phyloP scores from a whole-genome alignment of 306 rosid species.

The Canavalia gladiata region DNA sequence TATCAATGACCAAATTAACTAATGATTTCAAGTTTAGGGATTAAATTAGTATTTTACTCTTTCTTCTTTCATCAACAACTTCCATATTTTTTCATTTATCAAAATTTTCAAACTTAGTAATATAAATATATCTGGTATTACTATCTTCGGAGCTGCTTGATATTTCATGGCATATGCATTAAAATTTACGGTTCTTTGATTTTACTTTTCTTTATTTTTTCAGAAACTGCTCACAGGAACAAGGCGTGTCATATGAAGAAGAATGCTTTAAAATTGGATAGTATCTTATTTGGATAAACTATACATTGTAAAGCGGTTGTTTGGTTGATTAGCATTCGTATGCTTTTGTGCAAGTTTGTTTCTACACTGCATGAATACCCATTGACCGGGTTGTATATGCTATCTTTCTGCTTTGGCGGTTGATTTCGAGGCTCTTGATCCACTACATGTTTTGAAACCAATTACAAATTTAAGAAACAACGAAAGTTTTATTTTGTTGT shows the following conservation, averaged over 20 bases:
- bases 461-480: constrained; percentile 19
- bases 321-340: constrained; percentile 40
- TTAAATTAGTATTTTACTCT: not conserved
- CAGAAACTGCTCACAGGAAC: constrained; percentile 48
- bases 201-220: not conserved
- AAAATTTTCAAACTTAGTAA: not conserved
- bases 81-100: not conserved
- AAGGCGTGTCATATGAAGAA: constrained; percentile 40
- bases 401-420: not conserved
- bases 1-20: not conserved
- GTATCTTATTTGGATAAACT: constrained; percentile 32
- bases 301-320: constrained; percentile 45
- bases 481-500: constrained; percentile 2
- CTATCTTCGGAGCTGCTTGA: not conserved
- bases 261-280: constrained; percentile 24
- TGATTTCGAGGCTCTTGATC: constrained; percentile 41
- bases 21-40: not conserved
- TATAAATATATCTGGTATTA: not conserved
- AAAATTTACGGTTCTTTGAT: not conserved
- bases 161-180: not conserved
- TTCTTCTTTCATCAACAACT: not conserved
- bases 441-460: constrained; percentile 30
- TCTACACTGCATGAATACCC: constrained; percentile 34
- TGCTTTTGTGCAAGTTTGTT: constrained; percentile 44
- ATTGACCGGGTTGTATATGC: constrained; percentile 41